Percentiles rank a stretch among this genome's conserved stretches.
Conservation (phyloP, 2,329 filamentous ascomycete species). For the Cercospora citrullina region DNA sequence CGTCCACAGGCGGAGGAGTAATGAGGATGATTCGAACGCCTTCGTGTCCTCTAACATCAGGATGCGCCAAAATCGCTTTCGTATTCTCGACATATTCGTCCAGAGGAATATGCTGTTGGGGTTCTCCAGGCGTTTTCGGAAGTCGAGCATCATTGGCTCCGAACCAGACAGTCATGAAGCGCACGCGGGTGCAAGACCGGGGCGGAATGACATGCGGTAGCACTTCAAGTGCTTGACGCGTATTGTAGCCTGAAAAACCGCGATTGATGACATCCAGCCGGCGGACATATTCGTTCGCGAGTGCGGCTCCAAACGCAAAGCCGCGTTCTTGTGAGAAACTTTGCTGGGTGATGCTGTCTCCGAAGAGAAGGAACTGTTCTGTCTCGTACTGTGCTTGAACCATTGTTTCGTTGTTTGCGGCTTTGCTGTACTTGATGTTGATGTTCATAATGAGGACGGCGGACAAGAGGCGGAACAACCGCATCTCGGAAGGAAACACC, state of each 20-base stretch:
- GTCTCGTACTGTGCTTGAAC: slow-evolving; percentile 1
- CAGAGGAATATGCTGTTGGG: slow-evolving; percentile 75
- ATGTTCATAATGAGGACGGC: slow-evolving; percentile 2
- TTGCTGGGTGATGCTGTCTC: slow-evolving; percentile 82
- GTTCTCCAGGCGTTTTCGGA: slow-evolving; percentile 56
- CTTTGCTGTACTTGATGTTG: slow-evolving; percentile 3
- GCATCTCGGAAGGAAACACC: neutral
- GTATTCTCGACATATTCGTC: slow-evolving; percentile 73
- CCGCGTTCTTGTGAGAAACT: slow-evolving; percentile 60
- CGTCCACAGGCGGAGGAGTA: slow-evolving; percentile 64
- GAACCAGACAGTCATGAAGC: slow-evolving; percentile 65
- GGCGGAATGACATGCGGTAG: slow-evolving; percentile 70
- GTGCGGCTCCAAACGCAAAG: slow-evolving; percentile 71
- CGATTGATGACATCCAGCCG: slow-evolving; percentile 84
- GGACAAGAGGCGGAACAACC: neutral
- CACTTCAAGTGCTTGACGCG: slow-evolving; percentile 68
- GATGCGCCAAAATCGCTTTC: slow-evolving; percentile 69
- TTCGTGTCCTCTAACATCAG: slow-evolving; percentile 66
- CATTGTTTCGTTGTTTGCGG: slow-evolving; percentile 2
- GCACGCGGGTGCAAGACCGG: slow-evolving; percentile 61
- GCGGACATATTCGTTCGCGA: slow-evolving; percentile 71
- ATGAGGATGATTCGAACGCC: slow-evolving; percentile 71
- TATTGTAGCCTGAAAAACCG: slow-evolving; percentile 83
- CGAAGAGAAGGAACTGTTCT: slow-evolving; percentile 69
- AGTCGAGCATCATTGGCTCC: slow-evolving; percentile 88